Percentiles rank a stretch among this genome's conserved stretches.
Evolutionary conservation across 148 eudicot genomes (phyloP).

Genomic region (Chenopodium quinoa): DNA sequence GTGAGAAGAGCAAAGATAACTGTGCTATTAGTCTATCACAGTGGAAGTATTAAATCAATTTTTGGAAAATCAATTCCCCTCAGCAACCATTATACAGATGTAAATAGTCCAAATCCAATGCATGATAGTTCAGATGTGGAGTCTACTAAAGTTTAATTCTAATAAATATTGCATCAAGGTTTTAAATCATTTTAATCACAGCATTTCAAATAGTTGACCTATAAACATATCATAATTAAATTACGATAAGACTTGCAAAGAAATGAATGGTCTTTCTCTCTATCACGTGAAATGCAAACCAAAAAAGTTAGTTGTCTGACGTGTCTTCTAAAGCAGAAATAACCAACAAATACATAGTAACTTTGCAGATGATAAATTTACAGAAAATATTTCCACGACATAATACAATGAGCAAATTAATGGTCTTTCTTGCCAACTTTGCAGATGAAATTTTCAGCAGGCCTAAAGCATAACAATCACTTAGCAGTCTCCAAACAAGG

Average conservation of each 20-base stretch:
- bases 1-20: no score
- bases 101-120: background rate
- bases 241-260: background rate
- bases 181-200: background rate
- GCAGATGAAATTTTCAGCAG: background rate
- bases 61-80: no score
- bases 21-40: no score
- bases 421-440: no score
- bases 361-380: background rate
- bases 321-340: background rate
- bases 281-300: background rate
- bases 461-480: slow-evolving; percentile 1
- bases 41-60: no score
- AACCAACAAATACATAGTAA: background rate
- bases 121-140: background rate
- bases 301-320: background rate
- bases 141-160: background rate
- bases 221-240: no score
- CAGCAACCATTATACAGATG: background rate
- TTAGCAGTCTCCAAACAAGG: background rate
- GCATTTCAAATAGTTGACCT: background rate
- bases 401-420: no score
- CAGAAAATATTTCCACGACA: no score
- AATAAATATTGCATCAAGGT: background rate
- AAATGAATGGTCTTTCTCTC: background rate